Evolutionary conservation across 2,329 filamentous ascomycete species (phyloP), one percentile per base, ranked within the genome.

Genomic region (Exutisphaerella laricina): DNA sequence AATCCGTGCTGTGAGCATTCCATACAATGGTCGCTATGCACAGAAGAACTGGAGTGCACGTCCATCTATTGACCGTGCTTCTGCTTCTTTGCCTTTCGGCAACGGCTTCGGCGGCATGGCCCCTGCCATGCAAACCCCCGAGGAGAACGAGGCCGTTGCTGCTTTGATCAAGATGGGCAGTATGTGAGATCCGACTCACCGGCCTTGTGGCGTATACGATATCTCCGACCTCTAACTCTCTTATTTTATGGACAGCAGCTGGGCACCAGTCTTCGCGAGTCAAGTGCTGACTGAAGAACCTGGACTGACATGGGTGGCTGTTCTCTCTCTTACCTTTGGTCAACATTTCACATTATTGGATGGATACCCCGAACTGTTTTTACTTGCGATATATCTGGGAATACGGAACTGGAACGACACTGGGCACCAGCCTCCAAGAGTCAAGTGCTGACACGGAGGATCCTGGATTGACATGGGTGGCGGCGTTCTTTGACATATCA

Each of bases 91-190:
- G 12, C 56, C 54, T 18, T 40, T 41, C 37, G 44, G 41, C 29
- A 35, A 23, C 35, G 40, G 17, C 26, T 39, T 34, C 30, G 25
- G 30, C 37, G 31, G 41, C 44, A 42, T 40, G 29, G 39, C 33
- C 35, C 28, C 44, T 14, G 39, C 46, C 20, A 42, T 43, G 42
- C 49, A 51, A 22, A 79, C 83, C 62, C 77, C 80, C 48, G 82
- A 88, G 66, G 86, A 90, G 71, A 82, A 82, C 57, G 85, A 88
- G 66, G 86, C 86, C 42, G 78, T 89, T 52, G 85, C 88, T 66
- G 86, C 85, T 53, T 78, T 90, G 60, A 72, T 92, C 59, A 79
- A 81, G 65, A 82, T 92, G 66, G 84, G 85, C 68, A 89, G 85
- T 42, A 72, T 74, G 69, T 73, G 64, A 65, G 46, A 48, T 46